Evolutionary conservation across 129 eudicot genomes (phyloP), one percentile per base, ranked within the genome.

Genomic region (Flaveria brownii): DNA sequence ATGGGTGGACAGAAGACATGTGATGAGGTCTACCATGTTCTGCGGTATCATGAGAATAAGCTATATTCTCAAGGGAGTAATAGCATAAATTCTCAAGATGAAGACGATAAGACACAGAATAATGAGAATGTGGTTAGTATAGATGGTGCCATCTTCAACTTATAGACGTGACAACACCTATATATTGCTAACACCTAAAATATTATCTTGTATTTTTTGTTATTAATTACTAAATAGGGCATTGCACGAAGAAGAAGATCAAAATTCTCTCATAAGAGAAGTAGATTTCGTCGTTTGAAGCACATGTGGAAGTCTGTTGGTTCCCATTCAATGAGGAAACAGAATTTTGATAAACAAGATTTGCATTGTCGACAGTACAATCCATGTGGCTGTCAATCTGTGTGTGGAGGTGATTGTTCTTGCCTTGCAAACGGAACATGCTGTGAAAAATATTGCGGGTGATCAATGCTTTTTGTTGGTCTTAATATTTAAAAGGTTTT

Each of bases 401-500:
- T 86, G 1, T 93, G 98, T 82, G 92, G 95, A 17, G 85, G 87
- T 71, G 86, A 86, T 59, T 93, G 98, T 82, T 77, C 90, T 28
- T 93, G 98, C 76, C 77, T 80, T 61, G 77, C 80, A 72, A 93
- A 82, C 66, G 86, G 86, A 59, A 90, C 95, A 20, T 75, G 85
- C 75, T 93, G 98, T 78, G 98, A 93, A 72, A 93, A 93, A 78
- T 93, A 90, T 67, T 90, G 96, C 54, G 95, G 98, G 98, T 93
- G 72, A 77, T 71, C 33, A 63, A 7, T 30, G 69, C 12, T 30
- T 63, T 63, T 1, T 12, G 6, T 33, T 1, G n/a, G 41, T 61
- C 10, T 39, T 49, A 49, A 28, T 49, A 46, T 64, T 28, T 28
- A 45, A 61, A 61, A 51, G 39, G 14, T 30, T 55, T 39, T 18